These are phyloP conservation scores for Penicillium thymicola DNA, from an alignment of 2,329 filamentous ascomycete genomes.

Conservation along the genomic window DNA sequence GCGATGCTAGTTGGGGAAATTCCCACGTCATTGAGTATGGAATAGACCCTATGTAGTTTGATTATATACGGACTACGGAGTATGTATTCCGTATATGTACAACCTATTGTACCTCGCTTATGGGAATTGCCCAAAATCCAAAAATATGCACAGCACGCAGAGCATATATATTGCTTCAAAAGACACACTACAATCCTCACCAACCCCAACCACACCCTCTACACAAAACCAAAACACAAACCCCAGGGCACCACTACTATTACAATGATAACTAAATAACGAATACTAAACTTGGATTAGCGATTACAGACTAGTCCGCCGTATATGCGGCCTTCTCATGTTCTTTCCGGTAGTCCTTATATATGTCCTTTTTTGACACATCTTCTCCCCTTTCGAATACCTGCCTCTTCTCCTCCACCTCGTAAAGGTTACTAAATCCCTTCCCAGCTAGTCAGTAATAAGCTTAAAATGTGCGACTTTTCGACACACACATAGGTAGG, in stretches of 20 bases:
- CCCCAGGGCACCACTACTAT: not conserved
- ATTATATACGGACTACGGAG: not conserved
- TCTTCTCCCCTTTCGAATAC: not conserved
- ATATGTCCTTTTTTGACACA: not conserved
- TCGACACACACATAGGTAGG: no score
- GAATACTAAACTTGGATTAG: not conserved
- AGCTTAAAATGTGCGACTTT: not conserved
- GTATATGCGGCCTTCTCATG: not conserved
- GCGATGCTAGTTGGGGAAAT: not conserved
- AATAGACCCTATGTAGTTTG: not conserved
- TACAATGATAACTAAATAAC: not conserved
- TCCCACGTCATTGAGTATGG: not conserved
- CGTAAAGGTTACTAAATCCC: not conserved
- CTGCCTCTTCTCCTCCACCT: not conserved
- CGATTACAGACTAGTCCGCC: not conserved
- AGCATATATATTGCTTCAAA: not conserved
- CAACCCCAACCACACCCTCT: not conserved
- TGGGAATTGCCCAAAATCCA: no score
- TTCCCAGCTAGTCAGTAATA: not conserved
- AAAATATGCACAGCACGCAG: no score
- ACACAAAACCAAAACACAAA: not conserved
- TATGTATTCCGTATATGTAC: no score
- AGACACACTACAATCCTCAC: not conserved
- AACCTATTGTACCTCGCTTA: no score
- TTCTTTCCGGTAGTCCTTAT: not conserved